phyloP scores from a whole-genome alignment of 2,329 filamentous ascomycete species.

The Colletotrichum cuscutae region DNA sequence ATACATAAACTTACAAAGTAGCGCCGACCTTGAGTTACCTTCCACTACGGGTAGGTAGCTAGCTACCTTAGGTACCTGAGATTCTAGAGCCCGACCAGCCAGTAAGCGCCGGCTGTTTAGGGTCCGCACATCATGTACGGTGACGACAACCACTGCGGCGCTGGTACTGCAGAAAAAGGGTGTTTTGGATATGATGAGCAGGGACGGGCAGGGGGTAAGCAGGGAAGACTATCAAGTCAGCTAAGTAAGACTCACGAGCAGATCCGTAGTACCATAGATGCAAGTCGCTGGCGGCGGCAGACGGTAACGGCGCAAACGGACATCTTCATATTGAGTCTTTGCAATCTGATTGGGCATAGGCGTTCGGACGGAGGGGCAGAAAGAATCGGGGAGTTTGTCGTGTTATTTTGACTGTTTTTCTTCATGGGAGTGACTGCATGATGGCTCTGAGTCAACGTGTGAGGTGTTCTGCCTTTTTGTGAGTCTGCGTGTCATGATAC shows the following conservation, averaged over 20 bases:
- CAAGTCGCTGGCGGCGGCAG: neutral
- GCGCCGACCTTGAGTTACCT: neutral
- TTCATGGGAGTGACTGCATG: neutral
- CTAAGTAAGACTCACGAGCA: neutral
- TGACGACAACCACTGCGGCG: slow-evolving; percentile 15
- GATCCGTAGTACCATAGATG: neutral
- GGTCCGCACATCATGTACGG: slow-evolving; percentile 1
- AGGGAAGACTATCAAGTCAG: neutral
- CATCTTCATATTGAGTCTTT: neutral
- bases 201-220: neutral
- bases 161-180: neutral
- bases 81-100: neutral
- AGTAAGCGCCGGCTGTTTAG: neutral
- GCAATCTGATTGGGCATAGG: neutral
- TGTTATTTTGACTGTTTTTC: neutral
- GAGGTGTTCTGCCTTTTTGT: slow-evolving; percentile 5
- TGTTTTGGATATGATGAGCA: neutral
- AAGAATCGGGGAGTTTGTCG: neutral
- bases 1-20: no score
- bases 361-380: neutral
- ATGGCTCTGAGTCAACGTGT: slow-evolving; percentile 1
- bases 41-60: neutral
- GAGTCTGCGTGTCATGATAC: slow-evolving; percentile 19
- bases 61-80: neutral
- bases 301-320: neutral